Conservation (phyloP, 805 yeast species). For the Candida nanaspora region DNA sequence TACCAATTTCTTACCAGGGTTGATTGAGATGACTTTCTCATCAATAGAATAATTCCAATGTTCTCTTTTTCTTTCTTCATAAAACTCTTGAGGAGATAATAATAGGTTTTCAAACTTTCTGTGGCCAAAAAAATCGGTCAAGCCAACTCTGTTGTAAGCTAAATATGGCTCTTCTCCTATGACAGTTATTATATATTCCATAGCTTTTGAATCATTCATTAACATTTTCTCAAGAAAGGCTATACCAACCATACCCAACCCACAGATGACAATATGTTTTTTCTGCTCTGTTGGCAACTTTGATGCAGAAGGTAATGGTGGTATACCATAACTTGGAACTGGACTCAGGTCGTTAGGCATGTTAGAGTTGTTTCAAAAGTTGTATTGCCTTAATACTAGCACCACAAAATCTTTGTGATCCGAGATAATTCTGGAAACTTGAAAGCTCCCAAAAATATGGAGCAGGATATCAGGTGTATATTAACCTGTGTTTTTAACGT, state of each 20-base stretch:
- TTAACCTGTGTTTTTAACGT: no score
- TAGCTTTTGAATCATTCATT: slow-evolving; percentile 21
- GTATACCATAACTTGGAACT: neutral
- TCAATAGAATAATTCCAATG: slow-evolving; percentile 20
- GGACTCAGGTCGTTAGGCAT: slow-evolving; percentile 2
- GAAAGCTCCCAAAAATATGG: no score
- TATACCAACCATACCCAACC: slow-evolving; percentile 31
- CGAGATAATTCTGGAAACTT: no score
- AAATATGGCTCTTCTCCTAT: slow-evolving; percentile 29
- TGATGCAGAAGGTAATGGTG: slow-evolving; percentile 4
- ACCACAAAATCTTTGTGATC: no score
- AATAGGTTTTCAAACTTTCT: slow-evolving; percentile 18
- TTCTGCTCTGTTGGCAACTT: slow-evolving; percentile 1
- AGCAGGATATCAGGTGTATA: no score
- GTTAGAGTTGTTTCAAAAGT: neutral
- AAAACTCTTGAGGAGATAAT: slow-evolving; percentile 20
- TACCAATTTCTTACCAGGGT: slow-evolving; percentile 9
- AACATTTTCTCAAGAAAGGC: slow-evolving; percentile 28
- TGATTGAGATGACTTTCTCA: slow-evolving; percentile 13
- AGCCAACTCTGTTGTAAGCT: slow-evolving; percentile 31
- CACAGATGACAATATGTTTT: slow-evolving; percentile 24
- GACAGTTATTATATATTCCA: slow-evolving; percentile 21
- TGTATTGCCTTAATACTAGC: neutral
- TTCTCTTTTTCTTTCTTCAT: slow-evolving; percentile 12
- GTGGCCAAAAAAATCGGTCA: slow-evolving; percentile 25